Base-by-base conservation (phyloP, 345 rosid genomes). In the Salix udensis region DNA sequence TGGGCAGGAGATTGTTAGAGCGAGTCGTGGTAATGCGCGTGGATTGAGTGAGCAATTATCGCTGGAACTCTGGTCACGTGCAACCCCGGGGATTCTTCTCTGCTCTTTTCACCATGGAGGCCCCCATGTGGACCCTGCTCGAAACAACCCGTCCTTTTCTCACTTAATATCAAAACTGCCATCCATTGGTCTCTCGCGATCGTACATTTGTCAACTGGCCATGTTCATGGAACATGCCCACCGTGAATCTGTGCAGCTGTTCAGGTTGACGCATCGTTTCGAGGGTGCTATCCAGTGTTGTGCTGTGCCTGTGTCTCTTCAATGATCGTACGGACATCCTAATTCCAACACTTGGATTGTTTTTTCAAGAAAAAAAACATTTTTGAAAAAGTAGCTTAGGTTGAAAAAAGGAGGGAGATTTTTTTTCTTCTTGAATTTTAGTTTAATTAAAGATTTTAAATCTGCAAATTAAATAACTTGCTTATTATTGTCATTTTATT, bases 31-130 rank as follows among this genome's bases (percentile, higher is more conserved):
- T 3, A 21, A 8, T 2, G 77, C 70, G 62, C 23, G 71, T 74
- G 71, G 62, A 7, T 6, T 60, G 62, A 6, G 11, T 60, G 31
- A 6, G 11, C 67, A 39, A 12, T 11, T 2, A 40, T 7, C 7
- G 1, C 1, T 21, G 34, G 82, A 73, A 74, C 46, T 79, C 48
- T 55, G 86, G 86, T 85, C 90, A 90, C 92, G 94, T 90, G 89
- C 91, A n/a, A 61, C 85, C 75, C 81, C 64, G 44, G 86, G 87
- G 85, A 84, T 79, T 82, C 84, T 77, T 60, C 76, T 55, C 73
- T 48, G 67, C 37, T 10, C 53, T 71, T 71, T 44, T 36, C 74
- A 42, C 64, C 36, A n/a, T 74, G 64, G 16, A 28, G 14, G 36
- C 53, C 15, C 50, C 81, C 84, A 83, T 78, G 84, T 81, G 85